These are phyloP conservation scores for Furcasterigmium sp. DNA, from an alignment of 2,329 filamentous ascomycete species.

Conservation along the genomic window DNA sequence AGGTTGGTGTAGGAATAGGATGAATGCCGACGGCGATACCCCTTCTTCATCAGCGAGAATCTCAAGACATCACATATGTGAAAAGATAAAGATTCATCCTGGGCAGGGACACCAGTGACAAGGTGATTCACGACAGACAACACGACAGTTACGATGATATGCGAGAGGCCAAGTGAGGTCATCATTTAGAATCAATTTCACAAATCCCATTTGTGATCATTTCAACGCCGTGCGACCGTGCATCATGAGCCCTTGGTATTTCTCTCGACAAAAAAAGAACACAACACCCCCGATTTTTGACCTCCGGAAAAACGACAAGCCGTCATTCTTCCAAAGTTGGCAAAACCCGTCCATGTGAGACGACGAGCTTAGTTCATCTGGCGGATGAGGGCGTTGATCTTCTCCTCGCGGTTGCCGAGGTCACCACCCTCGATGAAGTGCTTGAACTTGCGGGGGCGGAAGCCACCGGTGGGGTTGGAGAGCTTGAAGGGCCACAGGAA, in stretches of 20 bases:
- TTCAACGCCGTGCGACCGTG: slow-evolving; percentile 30
- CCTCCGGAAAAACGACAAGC: slow-evolving; percentile 9
- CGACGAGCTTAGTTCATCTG: slow-evolving; percentile 85
- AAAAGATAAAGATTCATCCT: too few species aligned
- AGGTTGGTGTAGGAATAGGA: neutral
- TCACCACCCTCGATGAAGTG: slow-evolving; percentile 99
- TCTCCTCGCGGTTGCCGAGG: slow-evolving; percentile 95
- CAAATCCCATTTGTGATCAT: slow-evolving; percentile 18
- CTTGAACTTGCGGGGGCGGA: slow-evolving; percentile 96
- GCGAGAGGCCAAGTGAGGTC: slow-evolving; percentile 3
- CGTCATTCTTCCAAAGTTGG: neutral
- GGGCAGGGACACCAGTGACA: neutral
- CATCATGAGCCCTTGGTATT: slow-evolving; percentile 14
- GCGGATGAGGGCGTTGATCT: slow-evolving; percentile 93
- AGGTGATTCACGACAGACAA: neutral
- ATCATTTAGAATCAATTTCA: slow-evolving; percentile 22
- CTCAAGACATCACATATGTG: neutral
- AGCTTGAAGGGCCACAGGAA: slow-evolving; percentile 99
- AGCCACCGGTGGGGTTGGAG: slow-evolving; percentile 94
- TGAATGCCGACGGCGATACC: neutral
- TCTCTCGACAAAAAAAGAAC: slow-evolving; percentile 16
- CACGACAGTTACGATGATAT: neutral
- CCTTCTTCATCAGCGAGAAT: neutral
- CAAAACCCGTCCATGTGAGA: neutral
- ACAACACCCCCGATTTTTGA: slow-evolving; percentile 22